phyloP scores from a whole-genome alignment of 164 flowering plant species.

The Tetracentron sinense region DNA sequence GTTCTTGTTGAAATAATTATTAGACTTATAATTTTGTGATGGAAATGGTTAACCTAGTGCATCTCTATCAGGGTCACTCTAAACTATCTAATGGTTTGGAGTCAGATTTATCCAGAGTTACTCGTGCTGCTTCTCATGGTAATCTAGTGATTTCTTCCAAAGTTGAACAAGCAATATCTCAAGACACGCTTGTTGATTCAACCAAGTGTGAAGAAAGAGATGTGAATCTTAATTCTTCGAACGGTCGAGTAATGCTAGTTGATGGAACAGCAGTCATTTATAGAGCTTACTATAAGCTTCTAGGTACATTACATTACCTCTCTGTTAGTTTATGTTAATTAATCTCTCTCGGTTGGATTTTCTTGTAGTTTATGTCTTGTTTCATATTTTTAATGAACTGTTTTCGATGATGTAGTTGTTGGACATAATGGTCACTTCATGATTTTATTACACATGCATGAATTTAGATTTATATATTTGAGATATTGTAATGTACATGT shows the following conservation, averaged over 20 bases:
- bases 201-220: slow-evolving; percentile 19
- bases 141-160: slow-evolving; percentile 17
- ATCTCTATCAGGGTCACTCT: slow-evolving; percentile 32
- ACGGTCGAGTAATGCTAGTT: slow-evolving; percentile 83
- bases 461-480: too few relatives aligned
- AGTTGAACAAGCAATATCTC: slow-evolving; percentile 18
- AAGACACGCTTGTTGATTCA: slow-evolving; percentile 19
- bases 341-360: background rate
- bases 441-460: background rate
- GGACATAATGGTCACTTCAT: background rate
- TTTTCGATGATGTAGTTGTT: background rate
- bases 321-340: background rate
- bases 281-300: slow-evolving; percentile 82
- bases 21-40: background rate
- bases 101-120: slow-evolving; percentile 13
- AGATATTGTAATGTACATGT: too few relatives aligned
- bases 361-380: background rate
- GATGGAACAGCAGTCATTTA: slow-evolving; percentile 89
- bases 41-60: background rate
- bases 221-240: slow-evolving; percentile 27
- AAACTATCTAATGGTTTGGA: slow-evolving; percentile 20
- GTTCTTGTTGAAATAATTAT: background rate
- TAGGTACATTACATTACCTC: slow-evolving; percentile 42
- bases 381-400: background rate
- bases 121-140: slow-evolving; percentile 21